Evolutionary conservation across 1,284 basidiomycete genomes (phyloP), one percentile per base, ranked within the genome.

Genomic region (Ustanciosporium gigantosporum): DNA sequence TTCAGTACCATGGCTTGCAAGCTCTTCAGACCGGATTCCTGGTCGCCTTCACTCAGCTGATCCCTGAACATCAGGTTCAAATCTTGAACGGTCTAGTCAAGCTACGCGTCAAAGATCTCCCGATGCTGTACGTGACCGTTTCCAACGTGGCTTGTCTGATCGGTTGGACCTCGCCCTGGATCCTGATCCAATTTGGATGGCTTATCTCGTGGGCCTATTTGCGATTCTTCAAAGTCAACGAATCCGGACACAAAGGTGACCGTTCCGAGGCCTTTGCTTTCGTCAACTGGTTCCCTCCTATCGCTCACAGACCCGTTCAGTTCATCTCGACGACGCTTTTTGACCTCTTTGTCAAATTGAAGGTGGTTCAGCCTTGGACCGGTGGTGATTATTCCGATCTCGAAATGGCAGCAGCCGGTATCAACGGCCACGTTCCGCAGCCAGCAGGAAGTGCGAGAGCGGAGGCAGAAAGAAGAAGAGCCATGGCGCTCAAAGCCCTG

Each of bases 11-110:
- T 73, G 94, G 94, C 21, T 86, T 93, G 78, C 89, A 90, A 82
- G 89, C 90, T 2, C 81, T 98, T n/a, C 90, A 95, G 73, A 87
- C 87, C 38, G 89, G 86, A 4, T 84, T 94, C 62, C 83, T 98
- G 29, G 94, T 98, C 44, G 94, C 92, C 9, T 95, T 96, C 79
- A 96, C 92, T 2, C 94, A 98, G 78, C 81, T 95, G 47, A 96
- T 97, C 66, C 94, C 95, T 21, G 94, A 98, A 78, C 92, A 98
- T 72, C 93, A 96, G 79, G 87, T 98, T 5, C 94, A 97, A 77
- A 74, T 97, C 14, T 83, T 97, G 62, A 41, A 47, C 25, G 91
- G 92, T 29, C 81, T 90, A 25, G 76, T 95, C 67, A 91, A 87
- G 76, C 83, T 88, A 37, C 85, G 90, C 40, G 92, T 97, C 66